A percentile compares a stretch with the other conserved stretches of the same genome.
phyloP scores from a whole-genome alignment of 345 rosid genomes.

The Eucalyptus regnans region DNA sequence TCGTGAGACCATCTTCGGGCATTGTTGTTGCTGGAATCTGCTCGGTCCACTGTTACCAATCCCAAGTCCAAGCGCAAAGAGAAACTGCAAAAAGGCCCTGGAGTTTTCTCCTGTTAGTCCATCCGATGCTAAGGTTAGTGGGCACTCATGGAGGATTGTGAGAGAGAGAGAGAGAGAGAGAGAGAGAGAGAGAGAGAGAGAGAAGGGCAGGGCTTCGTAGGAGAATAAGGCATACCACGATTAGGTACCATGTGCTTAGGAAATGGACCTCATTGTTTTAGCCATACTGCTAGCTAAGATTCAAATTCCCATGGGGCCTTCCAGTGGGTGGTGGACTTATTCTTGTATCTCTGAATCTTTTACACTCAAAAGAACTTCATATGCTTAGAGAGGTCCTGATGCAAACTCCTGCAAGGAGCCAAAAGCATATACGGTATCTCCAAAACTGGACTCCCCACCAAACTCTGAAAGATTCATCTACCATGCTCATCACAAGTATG shows the following conservation, averaged over 20 bases:
- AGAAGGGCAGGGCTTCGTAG: not conserved
- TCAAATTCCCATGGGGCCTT: not conserved
- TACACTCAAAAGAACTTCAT: not conserved
- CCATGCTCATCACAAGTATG: not conserved
- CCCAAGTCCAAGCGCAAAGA: not conserved
- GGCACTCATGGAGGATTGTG: not conserved
- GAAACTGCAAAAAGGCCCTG: not conserved
- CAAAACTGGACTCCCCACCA: not conserved
- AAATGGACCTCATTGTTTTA: not conserved
- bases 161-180: not conserved
- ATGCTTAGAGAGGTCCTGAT: not conserved
- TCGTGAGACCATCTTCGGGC: not conserved
- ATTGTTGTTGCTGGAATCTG: not conserved
- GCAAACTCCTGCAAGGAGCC: not conserved
- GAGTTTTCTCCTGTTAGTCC: not conserved
- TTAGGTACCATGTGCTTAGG: not conserved
- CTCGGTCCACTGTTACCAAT: not conserved
- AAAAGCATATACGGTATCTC: not conserved
- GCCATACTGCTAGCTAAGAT: not conserved
- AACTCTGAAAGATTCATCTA: not conserved
- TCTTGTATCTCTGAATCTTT: not conserved
- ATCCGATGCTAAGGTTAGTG: not conserved
- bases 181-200: not conserved
- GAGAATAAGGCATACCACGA: not conserved
- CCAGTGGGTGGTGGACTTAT: not conserved